Evolutionary conservation across 1,284 basidiomycete genomes (phyloP).

Genomic region (Apiotrichum brassicae): DNA sequence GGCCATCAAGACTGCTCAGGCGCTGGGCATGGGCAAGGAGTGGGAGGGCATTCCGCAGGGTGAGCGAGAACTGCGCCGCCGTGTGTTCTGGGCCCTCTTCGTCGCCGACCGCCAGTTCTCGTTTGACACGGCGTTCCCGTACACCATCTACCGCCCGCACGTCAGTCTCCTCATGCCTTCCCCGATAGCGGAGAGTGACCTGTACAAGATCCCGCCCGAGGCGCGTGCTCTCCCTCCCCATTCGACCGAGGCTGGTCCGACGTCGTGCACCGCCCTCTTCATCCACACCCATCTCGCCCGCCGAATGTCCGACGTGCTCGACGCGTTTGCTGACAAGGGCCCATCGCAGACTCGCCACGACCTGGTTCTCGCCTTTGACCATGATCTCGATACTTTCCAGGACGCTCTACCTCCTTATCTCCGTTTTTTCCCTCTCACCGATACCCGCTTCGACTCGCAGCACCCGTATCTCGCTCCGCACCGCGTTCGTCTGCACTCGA

Average conservation of each 20-base stretch:
- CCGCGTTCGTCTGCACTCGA: conserved; percentile 34
- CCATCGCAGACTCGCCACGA: conserved; percentile 31
- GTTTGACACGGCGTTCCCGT: conserved; percentile 39
- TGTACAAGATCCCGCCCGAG: conserved; percentile 30
- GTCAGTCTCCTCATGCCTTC: conserved; percentile 38
- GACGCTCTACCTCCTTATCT: conserved; percentile 39
- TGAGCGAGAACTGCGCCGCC: conserved; percentile 37
- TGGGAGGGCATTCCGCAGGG: conserved; percentile 38
- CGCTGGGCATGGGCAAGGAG: conserved; percentile 39
- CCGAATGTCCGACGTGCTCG: conserved; percentile 35
- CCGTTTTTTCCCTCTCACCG: conserved; percentile 36
- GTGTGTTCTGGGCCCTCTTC: conserved; percentile 42
- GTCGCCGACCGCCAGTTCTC: conserved; percentile 37
- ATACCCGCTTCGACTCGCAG: conserved; percentile 32
- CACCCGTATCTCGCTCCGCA: conserved; percentile 36
- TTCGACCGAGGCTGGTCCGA: conserved; percentile 31
- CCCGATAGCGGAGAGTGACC: conserved; percentile 36
- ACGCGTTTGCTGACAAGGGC: conserved; percentile 36
- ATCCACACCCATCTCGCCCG: conserved; percentile 39
- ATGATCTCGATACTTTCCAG: conserved; percentile 36
- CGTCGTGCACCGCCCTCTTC: conserved; percentile 35
- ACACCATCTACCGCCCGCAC: conserved; percentile 40
- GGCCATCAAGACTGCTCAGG: conserved; percentile 40
- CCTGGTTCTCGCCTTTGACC: conserved; percentile 35
- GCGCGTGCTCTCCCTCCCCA: conserved; percentile 28